Evolutionary conservation across 164 flowering plant species (phyloP), one percentile per base, ranked within the genome.

Genomic region (Tinospora cordifolia): DNA sequence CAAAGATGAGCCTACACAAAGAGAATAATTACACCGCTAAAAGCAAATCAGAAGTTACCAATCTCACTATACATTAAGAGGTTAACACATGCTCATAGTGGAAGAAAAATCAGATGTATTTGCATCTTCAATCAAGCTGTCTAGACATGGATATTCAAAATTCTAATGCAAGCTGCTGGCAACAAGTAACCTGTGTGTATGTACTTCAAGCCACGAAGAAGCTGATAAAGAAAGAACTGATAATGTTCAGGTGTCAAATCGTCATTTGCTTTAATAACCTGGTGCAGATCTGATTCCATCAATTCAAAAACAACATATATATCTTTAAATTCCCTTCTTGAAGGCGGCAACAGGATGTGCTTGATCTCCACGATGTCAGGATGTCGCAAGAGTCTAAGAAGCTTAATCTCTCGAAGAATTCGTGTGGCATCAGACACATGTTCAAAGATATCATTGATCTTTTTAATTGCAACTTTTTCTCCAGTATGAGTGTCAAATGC

Each of bases 181-280:
- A 66, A 30, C 36, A 30, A 2, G 30, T 44, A 51, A 93, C 98
- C 97, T 85, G 97, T 88, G 81, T 91, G 97, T 75, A 90, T 91
- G 81, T 87, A 93, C 73, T 91, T 91, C 82, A 91, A 65, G 65
- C 97, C 98, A 62, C 97, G 90, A 66, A 93, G 97, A 72, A 93
- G 93, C 86, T 93, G 98, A 80, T 93, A 93, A 57, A 93, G 90
- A 72, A 93, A 93, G 80, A 93, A 93, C 76, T 90, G 98, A 82
- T 91, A 93, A 79, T 91, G 98, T 72, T 93, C 97, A 4, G 86
- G 96, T 0, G 98, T 91, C 87, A 93, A 83, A 83, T 91, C 97
- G 80, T 93, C 98, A 83, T 91, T 91, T 67, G 95, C 97, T 75
- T 91, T 91, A 63, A 91, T 91, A 66, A 91, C 95, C 82, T 88